phyloP scores from a whole-genome alignment of 2,329 filamentous ascomycete genomes.

The Raffaelea ambrosiae region DNA sequence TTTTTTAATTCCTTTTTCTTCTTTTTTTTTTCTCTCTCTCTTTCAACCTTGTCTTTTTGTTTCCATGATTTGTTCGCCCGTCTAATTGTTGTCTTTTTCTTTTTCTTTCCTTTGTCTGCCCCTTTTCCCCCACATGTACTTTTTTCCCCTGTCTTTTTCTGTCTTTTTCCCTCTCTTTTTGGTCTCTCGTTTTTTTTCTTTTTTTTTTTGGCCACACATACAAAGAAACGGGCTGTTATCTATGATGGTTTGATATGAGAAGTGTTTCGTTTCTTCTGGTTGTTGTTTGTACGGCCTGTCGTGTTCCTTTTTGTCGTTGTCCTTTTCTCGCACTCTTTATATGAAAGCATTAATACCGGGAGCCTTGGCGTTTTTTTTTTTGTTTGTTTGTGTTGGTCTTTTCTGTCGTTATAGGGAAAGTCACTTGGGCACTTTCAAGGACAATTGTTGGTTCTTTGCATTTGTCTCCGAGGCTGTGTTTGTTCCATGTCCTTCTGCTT shows the following conservation, averaged over 20 bases:
- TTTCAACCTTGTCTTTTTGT: neutral
- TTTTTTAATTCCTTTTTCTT: neutral
- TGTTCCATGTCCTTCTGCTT: no score
- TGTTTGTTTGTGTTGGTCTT: no score
- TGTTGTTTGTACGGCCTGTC: neutral
- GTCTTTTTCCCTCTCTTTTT: neutral
- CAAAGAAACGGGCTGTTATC: no score
- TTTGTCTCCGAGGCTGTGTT: no score
- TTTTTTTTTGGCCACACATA: no score
- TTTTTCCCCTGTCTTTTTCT: no score
- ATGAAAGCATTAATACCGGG: slow-evolving; percentile 2
- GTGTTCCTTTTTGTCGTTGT: neutral
- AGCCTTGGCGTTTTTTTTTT: slow-evolving; percentile 2
- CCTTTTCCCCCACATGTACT: no score
- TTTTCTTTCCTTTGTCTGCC: neutral
- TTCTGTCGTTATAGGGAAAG: no score
- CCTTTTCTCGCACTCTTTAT: neutral
- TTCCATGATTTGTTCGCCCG: neutral
- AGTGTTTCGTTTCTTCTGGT: no score
- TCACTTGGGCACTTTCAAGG: no score
- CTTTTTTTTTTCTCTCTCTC: neutral
- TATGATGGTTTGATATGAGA: neutral
- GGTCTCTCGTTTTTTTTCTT: neutral
- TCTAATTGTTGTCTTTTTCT: neutral
- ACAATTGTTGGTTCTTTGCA: no score